A percentile compares a stretch with the other conserved stretches of the same genome.
phyloP scores from a whole-genome alignment of 2,329 filamentous ascomycete species.

The Penicillium sclerotiorum region DNA sequence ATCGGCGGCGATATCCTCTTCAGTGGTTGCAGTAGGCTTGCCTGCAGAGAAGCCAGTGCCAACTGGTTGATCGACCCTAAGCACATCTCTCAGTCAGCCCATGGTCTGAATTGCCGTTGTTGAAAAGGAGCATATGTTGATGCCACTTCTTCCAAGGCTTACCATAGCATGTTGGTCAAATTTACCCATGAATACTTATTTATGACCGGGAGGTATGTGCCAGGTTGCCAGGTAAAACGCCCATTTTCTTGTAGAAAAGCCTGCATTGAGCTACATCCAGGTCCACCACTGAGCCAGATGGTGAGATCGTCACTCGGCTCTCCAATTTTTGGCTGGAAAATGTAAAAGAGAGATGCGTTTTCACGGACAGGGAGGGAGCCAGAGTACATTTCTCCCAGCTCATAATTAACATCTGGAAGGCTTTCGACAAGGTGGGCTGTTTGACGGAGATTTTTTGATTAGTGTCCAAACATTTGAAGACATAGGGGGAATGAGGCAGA shows the following conservation, averaged over 20 bases:
- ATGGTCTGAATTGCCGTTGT: too few relatives aligned
- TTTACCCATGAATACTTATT: slow-evolving; percentile 75
- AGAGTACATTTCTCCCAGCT: slow-evolving; percentile 59
- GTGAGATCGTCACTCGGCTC: slow-evolving; percentile 48
- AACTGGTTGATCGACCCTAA: slow-evolving; percentile 46
- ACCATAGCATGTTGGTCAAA: slow-evolving; percentile 75
- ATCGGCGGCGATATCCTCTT: slow-evolving; percentile 69
- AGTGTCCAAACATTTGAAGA: not conserved
- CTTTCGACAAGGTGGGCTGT: slow-evolving; percentile 65
- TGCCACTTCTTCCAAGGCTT: slow-evolving; percentile 42
- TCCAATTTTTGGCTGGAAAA: slow-evolving; percentile 51
- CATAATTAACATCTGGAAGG: slow-evolving; percentile 70
- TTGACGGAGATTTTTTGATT: not conserved
- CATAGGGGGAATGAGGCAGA: not conserved
- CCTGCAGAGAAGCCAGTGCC: slow-evolving; percentile 72
- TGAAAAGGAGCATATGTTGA: slow-evolving; percentile 11
- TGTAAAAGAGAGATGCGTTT: slow-evolving; percentile 51
- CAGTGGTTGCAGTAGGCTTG: slow-evolving; percentile 63
- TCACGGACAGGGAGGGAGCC: slow-evolving; percentile 58
- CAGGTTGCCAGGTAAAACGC: slow-evolving; percentile 70
- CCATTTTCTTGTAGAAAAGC: slow-evolving; percentile 78
- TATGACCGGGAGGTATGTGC: slow-evolving; percentile 64
- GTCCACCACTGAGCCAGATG: slow-evolving; percentile 57
- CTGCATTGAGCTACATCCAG: slow-evolving; percentile 61
- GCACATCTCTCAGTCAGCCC: too few relatives aligned